phyloP scores from a whole-genome alignment of 768 basidiomycete species.

The Austroboletus festivus region DNA sequence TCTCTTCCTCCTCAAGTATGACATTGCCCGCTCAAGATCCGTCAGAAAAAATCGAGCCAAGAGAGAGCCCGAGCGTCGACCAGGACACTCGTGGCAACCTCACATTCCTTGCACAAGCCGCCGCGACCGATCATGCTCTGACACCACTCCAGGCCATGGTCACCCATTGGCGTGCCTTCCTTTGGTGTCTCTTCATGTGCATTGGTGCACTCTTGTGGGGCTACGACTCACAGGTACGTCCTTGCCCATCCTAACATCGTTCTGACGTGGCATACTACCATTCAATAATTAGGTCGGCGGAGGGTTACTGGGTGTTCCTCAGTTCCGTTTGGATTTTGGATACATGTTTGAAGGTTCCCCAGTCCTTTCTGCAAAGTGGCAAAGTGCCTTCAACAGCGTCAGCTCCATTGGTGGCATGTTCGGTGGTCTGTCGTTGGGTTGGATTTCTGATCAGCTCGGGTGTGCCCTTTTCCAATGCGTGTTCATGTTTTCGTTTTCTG shows the following conservation, averaged over 20 bases:
- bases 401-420: constrained; percentile 26
- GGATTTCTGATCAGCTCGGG: constrained; percentile 23
- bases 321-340: constrained; percentile 29
- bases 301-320: constrained; percentile 19
- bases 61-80: constrained; percentile 4
- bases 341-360: constrained; percentile 1
- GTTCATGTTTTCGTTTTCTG: too few relatives aligned
- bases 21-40: background rate
- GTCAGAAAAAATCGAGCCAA: constrained; percentile 12
- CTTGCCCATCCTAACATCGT: background rate
- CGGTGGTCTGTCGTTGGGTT: constrained; percentile 25
- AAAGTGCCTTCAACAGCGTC: constrained; percentile 26
- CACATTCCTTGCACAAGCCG: constrained; percentile 20
- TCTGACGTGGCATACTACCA: too few relatives aligned
- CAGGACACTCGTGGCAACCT: constrained; percentile 11
- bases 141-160: constrained; percentile 19
- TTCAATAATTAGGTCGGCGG: constrained; percentile 13
- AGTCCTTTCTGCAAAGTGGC: constrained; percentile 27
- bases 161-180: constrained; percentile 23
- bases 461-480: background rate
- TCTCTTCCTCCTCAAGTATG: constrained; percentile 4
- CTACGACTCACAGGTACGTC: constrained; percentile 23
- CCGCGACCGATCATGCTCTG: constrained; percentile 20
- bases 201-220: constrained; percentile 26
- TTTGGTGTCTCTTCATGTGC: constrained; percentile 26